phyloP scores from a whole-genome alignment of 2,329 filamentous ascomycete genomes.

The Plenodomus biglobosus region DNA sequence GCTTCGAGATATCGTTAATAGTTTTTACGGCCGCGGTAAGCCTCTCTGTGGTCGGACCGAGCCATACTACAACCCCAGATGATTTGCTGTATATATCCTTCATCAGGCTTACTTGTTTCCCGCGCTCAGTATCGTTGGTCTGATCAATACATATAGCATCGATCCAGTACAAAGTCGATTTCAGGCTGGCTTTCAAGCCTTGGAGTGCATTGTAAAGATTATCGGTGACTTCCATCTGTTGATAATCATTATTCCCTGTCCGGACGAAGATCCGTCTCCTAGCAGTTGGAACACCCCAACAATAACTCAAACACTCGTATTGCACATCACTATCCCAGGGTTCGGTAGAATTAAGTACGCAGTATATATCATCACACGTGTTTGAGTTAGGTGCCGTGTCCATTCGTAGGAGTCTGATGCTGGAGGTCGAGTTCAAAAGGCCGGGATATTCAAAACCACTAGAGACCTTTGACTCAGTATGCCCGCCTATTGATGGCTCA shows the following conservation, averaged over 20 bases:
- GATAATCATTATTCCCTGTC: background rate
- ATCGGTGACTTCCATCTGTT: conserved; percentile 4
- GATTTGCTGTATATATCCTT: conserved; percentile 30
- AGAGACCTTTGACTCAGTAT: background rate
- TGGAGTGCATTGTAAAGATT: conserved; percentile 8
- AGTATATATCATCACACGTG: background rate
- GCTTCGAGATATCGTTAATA: background rate
- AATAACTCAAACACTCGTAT: conserved; percentile 9
- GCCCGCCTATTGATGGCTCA: no score
- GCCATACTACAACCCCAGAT: conserved; percentile 29
- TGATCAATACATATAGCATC: conserved; percentile 25
- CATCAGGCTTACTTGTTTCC: conserved; percentile 29
- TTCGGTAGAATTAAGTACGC: conserved; percentile 1
- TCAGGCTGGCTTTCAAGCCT: background rate
- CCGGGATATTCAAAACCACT: background rate
- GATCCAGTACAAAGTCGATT: conserved; percentile 23
- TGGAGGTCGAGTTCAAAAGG: background rate
- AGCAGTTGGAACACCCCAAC: conserved; percentile 4
- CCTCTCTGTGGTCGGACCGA: conserved; percentile 10
- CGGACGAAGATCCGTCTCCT: conserved; percentile 1
- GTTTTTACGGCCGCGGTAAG: background rate
- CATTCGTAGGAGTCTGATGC: background rate
- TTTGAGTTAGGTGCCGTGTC: background rate
- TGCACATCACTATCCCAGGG: conserved; percentile 1
- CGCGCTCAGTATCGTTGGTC: conserved; percentile 22